Conservation (phyloP, 371 early-diverging fungal species). For the Blakeslea trispora region DNA sequence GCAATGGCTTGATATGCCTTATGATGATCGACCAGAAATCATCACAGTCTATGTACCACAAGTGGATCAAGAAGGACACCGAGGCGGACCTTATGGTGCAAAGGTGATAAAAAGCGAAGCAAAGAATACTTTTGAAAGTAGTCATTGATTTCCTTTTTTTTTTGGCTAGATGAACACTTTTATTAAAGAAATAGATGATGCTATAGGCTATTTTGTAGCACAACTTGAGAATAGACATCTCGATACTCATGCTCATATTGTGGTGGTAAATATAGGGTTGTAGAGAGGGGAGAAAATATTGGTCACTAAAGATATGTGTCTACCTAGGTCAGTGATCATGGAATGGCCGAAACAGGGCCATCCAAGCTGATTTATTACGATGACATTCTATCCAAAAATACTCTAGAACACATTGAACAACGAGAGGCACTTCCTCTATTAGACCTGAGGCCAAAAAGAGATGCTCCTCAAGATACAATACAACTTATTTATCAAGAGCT, state of each 20-base stretch:
- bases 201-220: conserved; percentile 61
- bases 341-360: conserved; percentile 75
- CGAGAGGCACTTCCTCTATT: conserved; percentile 44
- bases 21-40: conserved; percentile 71
- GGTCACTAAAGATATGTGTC: too few species aligned
- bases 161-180: conserved; percentile 55
- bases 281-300: too few species aligned
- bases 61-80: conserved; percentile 84
- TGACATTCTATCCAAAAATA: conserved; percentile 54
- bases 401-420: conserved; percentile 27
- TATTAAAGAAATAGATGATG: conserved; percentile 65
- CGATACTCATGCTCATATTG: conserved; percentile 67
- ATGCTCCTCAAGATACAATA: conserved; percentile 31
- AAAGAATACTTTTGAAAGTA: too few species aligned
- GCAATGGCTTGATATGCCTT: conserved; percentile 78
- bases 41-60: conserved; percentile 81
- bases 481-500: conserved; percentile 35
- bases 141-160: not conserved
- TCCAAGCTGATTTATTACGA: conserved; percentile 73
- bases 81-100: conserved; percentile 70
- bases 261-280: too few species aligned
- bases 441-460: conserved; percentile 49
- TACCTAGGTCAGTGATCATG: conserved; percentile 81
- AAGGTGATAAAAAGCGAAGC: conserved; percentile 34
- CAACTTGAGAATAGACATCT: conserved; percentile 62